Conservation (phyloP, 768 basidiomycete species). For the Serendipita indica region DNA sequence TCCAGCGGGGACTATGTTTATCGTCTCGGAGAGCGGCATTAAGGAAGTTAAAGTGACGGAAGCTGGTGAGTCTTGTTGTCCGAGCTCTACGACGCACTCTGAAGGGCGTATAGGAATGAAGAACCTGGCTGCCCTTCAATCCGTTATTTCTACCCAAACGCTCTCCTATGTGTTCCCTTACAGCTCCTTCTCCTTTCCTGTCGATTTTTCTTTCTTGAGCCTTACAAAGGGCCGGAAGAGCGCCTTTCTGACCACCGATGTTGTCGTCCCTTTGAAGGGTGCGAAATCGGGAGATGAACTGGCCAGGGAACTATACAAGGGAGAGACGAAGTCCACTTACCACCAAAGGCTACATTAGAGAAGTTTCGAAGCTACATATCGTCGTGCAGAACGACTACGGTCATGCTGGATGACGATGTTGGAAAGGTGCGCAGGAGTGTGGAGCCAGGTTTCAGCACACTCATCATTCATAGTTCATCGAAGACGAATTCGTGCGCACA, state of each 20-base stretch:
- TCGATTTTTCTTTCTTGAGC: slow-evolving; percentile 53
- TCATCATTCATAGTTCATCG: slow-evolving; percentile 43
- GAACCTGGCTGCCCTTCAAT: slow-evolving; percentile 50
- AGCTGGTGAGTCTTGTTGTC: slow-evolving; percentile 22
- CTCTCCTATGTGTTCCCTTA: slow-evolving; percentile 66
- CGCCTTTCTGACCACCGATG: slow-evolving; percentile 50
- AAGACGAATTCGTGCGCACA: slow-evolving; percentile 51
- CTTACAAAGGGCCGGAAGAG: slow-evolving; percentile 52
- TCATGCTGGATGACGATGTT: slow-evolving; percentile 36
- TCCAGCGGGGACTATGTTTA: slow-evolving; percentile 40
- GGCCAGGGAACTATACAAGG: slow-evolving; percentile 35
- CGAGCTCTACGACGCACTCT: background rate
- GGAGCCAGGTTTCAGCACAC: background rate
- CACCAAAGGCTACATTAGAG: slow-evolving; percentile 32
- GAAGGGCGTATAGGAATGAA: slow-evolving; percentile 31
- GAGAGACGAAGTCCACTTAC: slow-evolving; percentile 30
- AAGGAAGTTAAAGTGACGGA: slow-evolving; percentile 53
- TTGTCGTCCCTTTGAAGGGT: background rate
- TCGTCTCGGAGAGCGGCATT: slow-evolving; percentile 53
- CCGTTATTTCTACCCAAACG: slow-evolving; percentile 47
- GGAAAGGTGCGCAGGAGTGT: slow-evolving; percentile 36
- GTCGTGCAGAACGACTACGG: slow-evolving; percentile 43
- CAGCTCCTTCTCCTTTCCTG: slow-evolving; percentile 52
- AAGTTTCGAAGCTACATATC: slow-evolving; percentile 45
- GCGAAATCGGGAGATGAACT: background rate